Base-by-base conservation (phyloP, 768 basidiomycete genomes). In the Amanita polypyramis region DNA sequence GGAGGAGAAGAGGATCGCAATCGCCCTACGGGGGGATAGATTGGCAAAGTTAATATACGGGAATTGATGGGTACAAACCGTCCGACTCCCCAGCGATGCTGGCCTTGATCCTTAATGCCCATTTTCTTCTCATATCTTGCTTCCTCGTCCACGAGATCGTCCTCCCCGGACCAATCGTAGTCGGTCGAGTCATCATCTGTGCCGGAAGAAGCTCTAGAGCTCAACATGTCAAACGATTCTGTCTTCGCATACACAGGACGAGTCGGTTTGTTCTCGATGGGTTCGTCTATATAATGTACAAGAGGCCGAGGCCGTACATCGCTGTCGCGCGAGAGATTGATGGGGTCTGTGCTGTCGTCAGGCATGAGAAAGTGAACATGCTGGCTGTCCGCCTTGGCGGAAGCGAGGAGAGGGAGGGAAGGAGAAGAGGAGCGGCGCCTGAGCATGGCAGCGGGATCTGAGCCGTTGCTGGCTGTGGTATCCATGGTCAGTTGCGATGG, bases 161-260 rank as follows among this genome's bases (percentile, higher is more conserved):
- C 85, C 53, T 89, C 87, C 14, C 70, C 81, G 33, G 79, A 81
- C 85, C 85, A 87, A 58, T 89, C 80, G 50, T 80, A 85, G n/a
- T 76, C 71, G 1, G 73, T 68, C 0, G 74, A 72, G 17, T 82
- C 79, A 8, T 80, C 82, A 43, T 83, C 80, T 3, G 74, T 76
- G 34, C 63, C 60, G 2, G 79, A 79, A 14, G 77, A 61, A 4
- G 62, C 60, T 21, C 62, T 54, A 9, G 63, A 63, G 27, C 61
- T 61, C 29, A 60, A 50, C 12, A 52, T 36, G 36, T 65, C 66
- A 12, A 21, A 62, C 68, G 47, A 67, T 59, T 55, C 56, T 58
- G 53, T 56, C 62, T 49, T 43, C 45, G 54, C 56, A 23, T 35
- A 19, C 12, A 2, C 19, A 14, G 32, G 38, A 15, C 25, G 39